A percentile compares a stretch with the other conserved stretches of the same genome.
phyloP scores from a whole-genome alignment of 768 basidiomycete species.

The Pleurotus salmoneostramineus region DNA sequence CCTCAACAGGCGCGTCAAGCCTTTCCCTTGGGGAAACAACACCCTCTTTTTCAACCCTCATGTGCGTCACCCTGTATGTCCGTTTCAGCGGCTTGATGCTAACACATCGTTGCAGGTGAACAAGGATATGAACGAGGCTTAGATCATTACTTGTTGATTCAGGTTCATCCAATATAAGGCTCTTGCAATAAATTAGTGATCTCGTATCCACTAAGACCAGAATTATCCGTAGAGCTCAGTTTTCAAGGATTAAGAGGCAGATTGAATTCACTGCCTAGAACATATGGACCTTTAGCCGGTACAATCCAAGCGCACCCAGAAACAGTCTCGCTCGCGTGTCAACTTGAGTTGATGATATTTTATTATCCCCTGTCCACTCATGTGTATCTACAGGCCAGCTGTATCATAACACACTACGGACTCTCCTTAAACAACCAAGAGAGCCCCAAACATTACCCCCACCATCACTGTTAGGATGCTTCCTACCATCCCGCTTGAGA shows the following conservation, averaged over 20 bases:
- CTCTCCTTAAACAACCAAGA: not conserved
- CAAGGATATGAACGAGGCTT: conserved; percentile 50
- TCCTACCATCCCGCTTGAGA: not conserved
- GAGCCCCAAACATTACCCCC: not conserved
- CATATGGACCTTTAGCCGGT: not conserved
- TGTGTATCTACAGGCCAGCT: conserved; percentile 7
- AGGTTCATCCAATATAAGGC: not conserved
- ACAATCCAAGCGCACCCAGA: too few species aligned
- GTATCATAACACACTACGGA: not conserved
- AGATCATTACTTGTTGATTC: conserved; percentile 6
- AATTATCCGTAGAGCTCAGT: too few species aligned
- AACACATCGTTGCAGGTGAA: conserved; percentile 41
- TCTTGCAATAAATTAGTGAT: too few species aligned
- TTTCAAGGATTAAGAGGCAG: too few species aligned
- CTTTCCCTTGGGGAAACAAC: conserved; percentile 86
- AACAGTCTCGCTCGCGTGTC: too few species aligned
- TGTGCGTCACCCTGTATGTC: conserved; percentile 33
- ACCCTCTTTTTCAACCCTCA: conserved; percentile 77
- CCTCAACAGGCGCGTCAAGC: conserved; percentile 71
- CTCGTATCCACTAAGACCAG: too few species aligned
- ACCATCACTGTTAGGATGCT: not conserved
- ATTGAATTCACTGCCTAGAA: not conserved
- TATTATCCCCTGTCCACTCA: not conserved
- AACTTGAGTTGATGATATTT: too few species aligned
- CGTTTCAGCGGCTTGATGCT: not conserved